A percentile compares a stretch with the other conserved stretches of the same genome.
Conservation (phyloP, 1,284 basidiomycete genomes). For the Puccinia triticina region DNA sequence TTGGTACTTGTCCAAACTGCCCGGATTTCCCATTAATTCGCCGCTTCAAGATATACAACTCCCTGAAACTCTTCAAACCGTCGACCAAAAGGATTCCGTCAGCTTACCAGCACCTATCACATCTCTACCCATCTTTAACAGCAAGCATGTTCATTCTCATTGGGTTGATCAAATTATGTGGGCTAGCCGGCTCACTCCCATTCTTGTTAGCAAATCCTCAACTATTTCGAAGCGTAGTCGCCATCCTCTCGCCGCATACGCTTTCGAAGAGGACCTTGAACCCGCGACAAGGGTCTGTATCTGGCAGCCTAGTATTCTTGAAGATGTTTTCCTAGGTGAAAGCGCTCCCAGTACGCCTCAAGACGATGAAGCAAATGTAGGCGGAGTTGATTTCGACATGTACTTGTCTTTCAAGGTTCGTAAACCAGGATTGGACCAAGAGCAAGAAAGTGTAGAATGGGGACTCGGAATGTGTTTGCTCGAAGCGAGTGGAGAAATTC, state of each 20-base stretch:
- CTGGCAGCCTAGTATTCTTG: constrained; percentile 27
- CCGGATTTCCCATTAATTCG: constrained; percentile 7
- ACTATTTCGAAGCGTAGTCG: background rate
- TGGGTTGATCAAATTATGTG: constrained; percentile 29
- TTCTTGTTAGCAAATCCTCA: constrained; percentile 26
- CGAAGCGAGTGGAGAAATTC: background rate
- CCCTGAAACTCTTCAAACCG: background rate
- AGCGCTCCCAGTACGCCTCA: background rate
- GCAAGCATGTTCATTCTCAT: constrained; percentile 33
- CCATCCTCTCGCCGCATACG: constrained; percentile 14
- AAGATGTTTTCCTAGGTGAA: constrained; percentile 12
- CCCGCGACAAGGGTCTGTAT: constrained; percentile 2
- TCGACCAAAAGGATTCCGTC: background rate
- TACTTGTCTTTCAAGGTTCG: background rate
- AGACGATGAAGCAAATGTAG: constrained; percentile 4
- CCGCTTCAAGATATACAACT: background rate
- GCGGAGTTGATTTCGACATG: constrained; percentile 27
- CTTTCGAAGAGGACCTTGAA: background rate
- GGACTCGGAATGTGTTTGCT: constrained; percentile 22
- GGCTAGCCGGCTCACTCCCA: background rate
- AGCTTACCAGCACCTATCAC: constrained; percentile 9
- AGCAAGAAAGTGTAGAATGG: constrained; percentile 15
- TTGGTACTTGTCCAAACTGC: constrained; percentile 18
- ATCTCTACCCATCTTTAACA: constrained; percentile 19
- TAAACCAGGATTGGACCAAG: background rate